A percentile compares a stretch with the other conserved stretches of the same genome.
Evolutionary conservation across 495 filamentous ascomycete genomes (phyloP).

Genomic region (Penicillium canariense): DNA sequence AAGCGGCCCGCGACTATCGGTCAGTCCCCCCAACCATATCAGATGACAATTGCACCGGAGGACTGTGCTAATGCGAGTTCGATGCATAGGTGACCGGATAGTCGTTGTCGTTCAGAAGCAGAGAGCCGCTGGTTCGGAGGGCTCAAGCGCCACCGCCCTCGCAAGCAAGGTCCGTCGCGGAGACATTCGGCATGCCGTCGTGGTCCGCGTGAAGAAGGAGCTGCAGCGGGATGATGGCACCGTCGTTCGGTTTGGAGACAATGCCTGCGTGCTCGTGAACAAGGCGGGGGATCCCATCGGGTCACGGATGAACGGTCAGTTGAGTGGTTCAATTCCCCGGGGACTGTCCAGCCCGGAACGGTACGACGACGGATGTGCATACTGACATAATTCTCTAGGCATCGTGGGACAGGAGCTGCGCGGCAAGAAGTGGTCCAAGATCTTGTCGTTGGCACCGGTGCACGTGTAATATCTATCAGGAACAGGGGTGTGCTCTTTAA

Average conservation of each 20-base stretch:
- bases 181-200: slow-evolving; percentile 93
- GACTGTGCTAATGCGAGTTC: slow-evolving; percentile 5
- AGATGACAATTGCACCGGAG: background rate
- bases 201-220: slow-evolving; percentile 88
- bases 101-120: slow-evolving; percentile 98
- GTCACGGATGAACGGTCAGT: slow-evolving; percentile 79
- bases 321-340: background rate
- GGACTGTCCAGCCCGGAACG: background rate
- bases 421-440: slow-evolving; percentile 93
- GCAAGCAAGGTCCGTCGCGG: slow-evolving; percentile 93
- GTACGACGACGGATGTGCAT: slow-evolving; percentile 1
- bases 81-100: slow-evolving; percentile 79
- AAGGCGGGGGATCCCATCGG: slow-evolving; percentile 96
- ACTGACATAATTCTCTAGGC: slow-evolving; percentile 47
- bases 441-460: slow-evolving; percentile 91
- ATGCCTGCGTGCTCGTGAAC: slow-evolving; percentile 96
- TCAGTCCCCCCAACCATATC: slow-evolving; percentile 41
- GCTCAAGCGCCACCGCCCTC: slow-evolving; percentile 53
- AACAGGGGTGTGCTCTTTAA: slow-evolving; percentile 5
- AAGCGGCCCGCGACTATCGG: slow-evolving; percentile 88
- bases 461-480: slow-evolving; percentile 63
- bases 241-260: slow-evolving; percentile 91
- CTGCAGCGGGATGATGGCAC: slow-evolving; percentile 83
- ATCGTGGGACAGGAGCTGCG: slow-evolving; percentile 85
- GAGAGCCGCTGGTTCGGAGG: slow-evolving; percentile 69